Conservation (phyloP, 345 rosid species). For the Ailanthus altissimus region DNA sequence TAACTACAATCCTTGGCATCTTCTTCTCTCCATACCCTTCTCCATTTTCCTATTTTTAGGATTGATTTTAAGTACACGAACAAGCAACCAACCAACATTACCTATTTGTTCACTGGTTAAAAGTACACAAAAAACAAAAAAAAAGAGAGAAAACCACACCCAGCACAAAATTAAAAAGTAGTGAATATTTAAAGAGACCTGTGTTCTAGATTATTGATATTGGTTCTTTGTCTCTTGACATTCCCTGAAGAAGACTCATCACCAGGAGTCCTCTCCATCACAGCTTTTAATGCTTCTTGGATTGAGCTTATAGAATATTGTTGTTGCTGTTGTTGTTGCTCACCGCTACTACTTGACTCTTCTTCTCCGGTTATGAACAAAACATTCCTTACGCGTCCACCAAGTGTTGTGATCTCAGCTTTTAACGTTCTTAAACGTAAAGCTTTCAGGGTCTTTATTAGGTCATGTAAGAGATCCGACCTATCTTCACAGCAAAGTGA, state of each 20-base stretch:
- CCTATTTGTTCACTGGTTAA: conserved; percentile 4
- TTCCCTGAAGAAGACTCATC: conserved; percentile 71
- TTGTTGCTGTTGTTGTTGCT: conserved; percentile 43
- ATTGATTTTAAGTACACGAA: conserved; percentile 8
- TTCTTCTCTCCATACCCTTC: background rate
- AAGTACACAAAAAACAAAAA: conserved; percentile 22
- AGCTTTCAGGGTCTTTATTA: conserved; percentile 79
- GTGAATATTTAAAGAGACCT: conserved; percentile 50
- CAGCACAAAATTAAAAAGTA: background rate
- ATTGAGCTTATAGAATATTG: conserved; percentile 70
- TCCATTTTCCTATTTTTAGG: conserved; percentile 14
- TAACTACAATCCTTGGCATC: background rate
- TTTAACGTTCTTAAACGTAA: conserved; percentile 75
- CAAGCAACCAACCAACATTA: conserved; percentile 20
- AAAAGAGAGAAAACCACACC: conserved; percentile 14
- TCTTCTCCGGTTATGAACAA: conserved; percentile 89
- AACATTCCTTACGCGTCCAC: conserved; percentile 93
- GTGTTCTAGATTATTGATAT: conserved; percentile 63
- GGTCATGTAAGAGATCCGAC: conserved; percentile 83
- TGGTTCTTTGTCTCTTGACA: conserved; percentile 87
- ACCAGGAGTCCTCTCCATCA: conserved; percentile 81
- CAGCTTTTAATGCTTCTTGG: conserved; percentile 87
- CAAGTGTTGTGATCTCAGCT: conserved; percentile 93
- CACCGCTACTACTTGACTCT: conserved; percentile 35
- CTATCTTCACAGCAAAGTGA: conserved; percentile 94